These are phyloP conservation scores for Caloboletus firmus DNA, from an alignment of 1,284 basidiomycete species.

Conservation along the genomic window DNA sequence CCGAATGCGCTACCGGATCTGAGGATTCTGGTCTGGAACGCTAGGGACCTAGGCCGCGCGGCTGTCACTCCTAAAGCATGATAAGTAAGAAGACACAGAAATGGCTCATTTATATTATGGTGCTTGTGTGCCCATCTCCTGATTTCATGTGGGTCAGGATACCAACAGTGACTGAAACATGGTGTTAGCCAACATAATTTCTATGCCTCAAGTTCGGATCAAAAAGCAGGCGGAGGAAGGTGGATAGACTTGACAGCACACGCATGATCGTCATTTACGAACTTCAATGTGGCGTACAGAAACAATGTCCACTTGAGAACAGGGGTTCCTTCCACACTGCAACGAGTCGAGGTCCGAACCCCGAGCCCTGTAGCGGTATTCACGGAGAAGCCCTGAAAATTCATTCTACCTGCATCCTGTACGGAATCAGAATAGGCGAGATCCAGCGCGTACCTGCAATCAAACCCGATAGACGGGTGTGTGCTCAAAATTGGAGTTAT, in stretches of 20 bases:
- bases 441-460: neutral
- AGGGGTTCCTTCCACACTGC: neutral
- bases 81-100: neutral
- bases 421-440: neutral
- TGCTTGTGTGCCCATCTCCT: constrained; percentile 1
- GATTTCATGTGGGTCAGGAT: constrained; percentile 11
- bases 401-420: neutral
- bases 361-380: neutral
- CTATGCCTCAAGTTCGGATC: neutral
- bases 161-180: constrained; percentile 1
- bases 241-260: neutral
- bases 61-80: neutral
- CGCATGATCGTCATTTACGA: neutral
- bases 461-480: neutral
- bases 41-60: neutral
- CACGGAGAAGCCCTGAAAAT: neutral
- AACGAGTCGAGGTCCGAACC: neutral
- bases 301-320: neutral
- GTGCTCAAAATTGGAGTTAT: neutral
- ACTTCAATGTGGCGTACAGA: too few relatives aligned
- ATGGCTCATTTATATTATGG: neutral
- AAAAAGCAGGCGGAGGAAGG: neutral
- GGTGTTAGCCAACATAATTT: neutral
- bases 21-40: neutral
- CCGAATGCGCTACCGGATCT: neutral